These are phyloP conservation scores for Phytophthora crassamura DNA, from an alignment of 352 stramenopile genomes.

Conservation along the genomic window DNA sequence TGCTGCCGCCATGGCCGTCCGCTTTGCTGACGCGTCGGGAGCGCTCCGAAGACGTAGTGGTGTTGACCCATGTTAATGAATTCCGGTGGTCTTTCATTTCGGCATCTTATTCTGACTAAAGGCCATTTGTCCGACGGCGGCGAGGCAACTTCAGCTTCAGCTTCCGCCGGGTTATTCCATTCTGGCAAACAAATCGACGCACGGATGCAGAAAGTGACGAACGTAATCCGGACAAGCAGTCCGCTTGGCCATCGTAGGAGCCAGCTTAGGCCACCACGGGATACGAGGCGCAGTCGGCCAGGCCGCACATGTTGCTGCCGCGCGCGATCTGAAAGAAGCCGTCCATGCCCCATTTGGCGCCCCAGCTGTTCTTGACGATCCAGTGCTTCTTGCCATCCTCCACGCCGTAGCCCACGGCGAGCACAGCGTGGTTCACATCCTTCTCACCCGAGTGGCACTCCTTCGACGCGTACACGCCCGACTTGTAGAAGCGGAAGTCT, in stretches of 20 bases:
- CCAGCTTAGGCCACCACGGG: constrained; percentile 59
- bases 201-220: constrained; percentile 12
- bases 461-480: constrained; percentile 88
- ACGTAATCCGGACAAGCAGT: neutral
- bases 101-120: constrained; percentile 27
- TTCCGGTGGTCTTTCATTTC: constrained; percentile 29
- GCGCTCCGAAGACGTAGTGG: constrained; percentile 19
- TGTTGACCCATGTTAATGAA: too few relatives aligned
- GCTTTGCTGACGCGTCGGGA: constrained; percentile 21
- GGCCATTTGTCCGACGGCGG: constrained; percentile 44
- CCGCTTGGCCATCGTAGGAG: neutral
- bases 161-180: neutral
- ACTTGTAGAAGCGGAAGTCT: constrained; percentile 92
- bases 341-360: constrained; percentile 91
- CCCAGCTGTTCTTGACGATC: constrained; percentile 99
- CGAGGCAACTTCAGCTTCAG: neutral
- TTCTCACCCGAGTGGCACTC: constrained; percentile 81
- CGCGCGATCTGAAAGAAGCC: constrained; percentile 97
- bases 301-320: constrained; percentile 89
- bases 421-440: constrained; percentile 93
- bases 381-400: constrained; percentile 92
- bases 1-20: neutral
- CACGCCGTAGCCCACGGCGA: constrained; percentile 97
- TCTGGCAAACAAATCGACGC: constrained; percentile 2
- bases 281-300: constrained; percentile 90